phyloP scores from a whole-genome alignment of 164 flowering plant species.

The Vitis amurensis region DNA sequence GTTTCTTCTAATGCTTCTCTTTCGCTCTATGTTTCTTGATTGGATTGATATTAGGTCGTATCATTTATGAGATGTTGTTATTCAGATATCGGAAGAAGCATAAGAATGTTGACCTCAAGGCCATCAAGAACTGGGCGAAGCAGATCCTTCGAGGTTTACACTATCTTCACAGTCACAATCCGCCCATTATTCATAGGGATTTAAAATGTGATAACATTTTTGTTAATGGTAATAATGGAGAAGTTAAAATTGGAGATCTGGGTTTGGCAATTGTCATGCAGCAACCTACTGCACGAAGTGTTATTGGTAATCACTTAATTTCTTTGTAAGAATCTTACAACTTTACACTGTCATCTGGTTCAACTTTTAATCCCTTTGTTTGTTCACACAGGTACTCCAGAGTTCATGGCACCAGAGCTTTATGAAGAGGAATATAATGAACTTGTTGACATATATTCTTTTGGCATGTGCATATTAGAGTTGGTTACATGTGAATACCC shows the following conservation, averaged over 20 bases:
- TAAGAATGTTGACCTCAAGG: conserved; percentile 64
- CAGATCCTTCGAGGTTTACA: conserved; percentile 67
- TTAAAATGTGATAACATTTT: conserved; percentile 79
- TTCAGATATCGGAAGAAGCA: conserved; percentile 72
- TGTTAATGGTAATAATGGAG: conserved; percentile 74
- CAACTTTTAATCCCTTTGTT: conserved; percentile 1
- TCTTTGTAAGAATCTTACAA: not conserved
- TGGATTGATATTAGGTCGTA: not conserved
- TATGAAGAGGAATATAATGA: conserved; percentile 80
- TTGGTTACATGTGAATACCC: conserved; percentile 77
- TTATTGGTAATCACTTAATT: conserved; percentile 48
- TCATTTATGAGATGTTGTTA: not conserved
- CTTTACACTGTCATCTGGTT: not conserved
- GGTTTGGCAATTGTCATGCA: conserved; percentile 76
- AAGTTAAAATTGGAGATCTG: conserved; percentile 82
- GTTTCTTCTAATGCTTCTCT: conserved; percentile 19
- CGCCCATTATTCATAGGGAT: conserved; percentile 69
- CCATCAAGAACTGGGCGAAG: conserved; percentile 81
- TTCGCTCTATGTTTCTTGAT: not conserved
- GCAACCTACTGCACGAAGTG: conserved; percentile 65
- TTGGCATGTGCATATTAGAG: conserved; percentile 82
- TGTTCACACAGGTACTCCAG: conserved; percentile 60
- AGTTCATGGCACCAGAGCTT: conserved; percentile 88
- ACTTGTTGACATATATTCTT: conserved; percentile 74
- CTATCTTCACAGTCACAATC: conserved; percentile 65